Base-by-base conservation (phyloP, 192 early-diverging fungal genomes). In the Cetraspora pellucida region DNA sequence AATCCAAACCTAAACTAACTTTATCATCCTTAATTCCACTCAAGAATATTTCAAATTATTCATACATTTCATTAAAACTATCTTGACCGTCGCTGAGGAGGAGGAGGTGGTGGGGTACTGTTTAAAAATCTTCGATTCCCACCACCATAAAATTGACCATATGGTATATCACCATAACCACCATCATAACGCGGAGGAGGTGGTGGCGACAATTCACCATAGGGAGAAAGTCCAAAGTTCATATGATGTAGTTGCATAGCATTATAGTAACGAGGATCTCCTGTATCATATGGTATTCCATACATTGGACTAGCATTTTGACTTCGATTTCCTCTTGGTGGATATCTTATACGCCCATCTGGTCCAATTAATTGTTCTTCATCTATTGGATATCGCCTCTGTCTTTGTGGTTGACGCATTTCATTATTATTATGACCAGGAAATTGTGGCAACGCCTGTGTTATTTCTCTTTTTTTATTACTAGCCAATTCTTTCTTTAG, bases 191-290 rank as follows among this genome's bases (percentile, higher is more conserved):
- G 58, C 44, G 74, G 74, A 11, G 69, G 69, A 14, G 68, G 66
- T 10, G 70, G 70, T 9, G 25, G 72, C 19, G 59, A 59, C 27
- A 75, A 25, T 30, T 75, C 74, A 21, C 74, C 45, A 50, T 75
- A 75, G 16, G 73, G 73, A 49, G 59, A 60, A 10, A 75, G 17
- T 64, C 59, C 74, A 75, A 64, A 75, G 37, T n/a, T 54, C 43
- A 64, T 50, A 61, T 44, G 59, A 49, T 60, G 74, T 5, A 75
- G 63, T 47, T 61, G 55, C 74, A 75, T 60, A 21, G 72, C 21
- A 50, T 47, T 75, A 63, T 75, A 75, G 57, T 75, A 75, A 64
- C 74, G 59, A 13, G 74, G 74, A 45, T 75, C 74, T 75, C 59
- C 58, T 11, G 74, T 46, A 27, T 75, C 74, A 75, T 75, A 75